Percentiles rank a stretch among this genome's conserved stretches.
These are phyloP conservation scores for Gossypium lobatum DNA, from an alignment of 441 rosid species.

Conservation along the genomic window DNA sequence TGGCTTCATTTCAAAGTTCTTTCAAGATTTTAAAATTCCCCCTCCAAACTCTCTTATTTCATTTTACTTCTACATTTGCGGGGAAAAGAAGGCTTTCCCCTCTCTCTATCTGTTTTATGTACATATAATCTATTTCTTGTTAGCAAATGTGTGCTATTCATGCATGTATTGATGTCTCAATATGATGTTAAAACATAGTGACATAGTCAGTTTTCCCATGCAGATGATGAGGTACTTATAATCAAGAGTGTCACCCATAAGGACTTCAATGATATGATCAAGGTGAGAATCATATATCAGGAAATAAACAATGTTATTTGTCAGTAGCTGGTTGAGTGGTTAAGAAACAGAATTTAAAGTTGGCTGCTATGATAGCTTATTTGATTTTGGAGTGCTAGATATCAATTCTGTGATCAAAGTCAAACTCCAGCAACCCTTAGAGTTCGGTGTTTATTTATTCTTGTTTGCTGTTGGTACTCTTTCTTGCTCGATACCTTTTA, in stretches of 20 bases:
- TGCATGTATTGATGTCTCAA: not conserved
- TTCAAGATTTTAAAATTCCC: not conserved
- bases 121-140: not conserved
- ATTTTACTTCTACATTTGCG: not conserved
- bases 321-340: not conserved
- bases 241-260: constrained; percentile 88
- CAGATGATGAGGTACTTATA: constrained; percentile 86
- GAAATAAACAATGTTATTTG: not conserved
- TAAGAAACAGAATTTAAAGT: not conserved
- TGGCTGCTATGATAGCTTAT: not conserved
- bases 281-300: constrained; percentile 40
- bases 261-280: constrained; percentile 89
- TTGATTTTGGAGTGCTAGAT: not conserved
- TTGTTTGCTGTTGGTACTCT: not conserved
- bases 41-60: not conserved
- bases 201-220: constrained; percentile 23
- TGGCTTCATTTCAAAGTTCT: not conserved
- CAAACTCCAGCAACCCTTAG: not conserved
- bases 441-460: not conserved
- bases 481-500: not conserved
- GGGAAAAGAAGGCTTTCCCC: not conserved
- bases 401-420: constrained; percentile 7
- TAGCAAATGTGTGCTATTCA: not conserved
- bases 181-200: constrained; percentile 1
- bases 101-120: not conserved